phyloP scores from a whole-genome alignment of 257 asterid genomes.

The Prunella vulgaris region DNA sequence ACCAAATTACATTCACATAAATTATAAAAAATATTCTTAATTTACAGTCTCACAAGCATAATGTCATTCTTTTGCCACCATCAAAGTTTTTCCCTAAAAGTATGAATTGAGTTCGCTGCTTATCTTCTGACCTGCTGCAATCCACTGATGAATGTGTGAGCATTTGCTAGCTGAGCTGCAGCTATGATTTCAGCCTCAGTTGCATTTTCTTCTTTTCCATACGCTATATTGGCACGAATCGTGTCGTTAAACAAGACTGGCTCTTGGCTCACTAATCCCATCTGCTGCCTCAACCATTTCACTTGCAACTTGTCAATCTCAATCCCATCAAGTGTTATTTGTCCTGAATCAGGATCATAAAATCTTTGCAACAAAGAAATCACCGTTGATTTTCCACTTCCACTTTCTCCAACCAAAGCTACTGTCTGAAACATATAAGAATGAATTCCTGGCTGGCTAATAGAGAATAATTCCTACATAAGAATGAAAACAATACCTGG shows the following conservation, averaged over 20 bases:
- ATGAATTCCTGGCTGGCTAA: neutral
- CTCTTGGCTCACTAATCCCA: conserved; percentile 89
- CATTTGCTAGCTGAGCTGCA: conserved; percentile 68
- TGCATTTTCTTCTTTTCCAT: conserved; percentile 63
- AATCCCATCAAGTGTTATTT: conserved; percentile 53
- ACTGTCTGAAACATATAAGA: conserved; percentile 41
- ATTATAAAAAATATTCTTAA: too few species aligned
- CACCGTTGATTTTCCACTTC: conserved; percentile 83
- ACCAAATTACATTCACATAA: too few species aligned
- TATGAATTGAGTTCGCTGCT: too few species aligned
- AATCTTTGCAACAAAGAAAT: conserved; percentile 68
- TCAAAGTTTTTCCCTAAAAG: too few species aligned
- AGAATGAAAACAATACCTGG: too few species aligned
- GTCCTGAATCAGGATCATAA: conserved; percentile 65
- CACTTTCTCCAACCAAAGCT: conserved; percentile 85
- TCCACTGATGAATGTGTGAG: conserved; percentile 70
- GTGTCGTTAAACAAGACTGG: conserved; percentile 64
- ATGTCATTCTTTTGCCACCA: too few species aligned
- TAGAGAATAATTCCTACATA: too few species aligned
- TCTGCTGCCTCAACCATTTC: conserved; percentile 75
- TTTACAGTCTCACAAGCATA: too few species aligned
- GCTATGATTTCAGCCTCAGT: conserved; percentile 61
- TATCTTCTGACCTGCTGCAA: neutral
- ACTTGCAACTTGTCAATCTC: conserved; percentile 59
- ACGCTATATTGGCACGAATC: conserved; percentile 69